phyloP scores from a whole-genome alignment of 2,329 filamentous ascomycete species.

The Didymella pinodella region DNA sequence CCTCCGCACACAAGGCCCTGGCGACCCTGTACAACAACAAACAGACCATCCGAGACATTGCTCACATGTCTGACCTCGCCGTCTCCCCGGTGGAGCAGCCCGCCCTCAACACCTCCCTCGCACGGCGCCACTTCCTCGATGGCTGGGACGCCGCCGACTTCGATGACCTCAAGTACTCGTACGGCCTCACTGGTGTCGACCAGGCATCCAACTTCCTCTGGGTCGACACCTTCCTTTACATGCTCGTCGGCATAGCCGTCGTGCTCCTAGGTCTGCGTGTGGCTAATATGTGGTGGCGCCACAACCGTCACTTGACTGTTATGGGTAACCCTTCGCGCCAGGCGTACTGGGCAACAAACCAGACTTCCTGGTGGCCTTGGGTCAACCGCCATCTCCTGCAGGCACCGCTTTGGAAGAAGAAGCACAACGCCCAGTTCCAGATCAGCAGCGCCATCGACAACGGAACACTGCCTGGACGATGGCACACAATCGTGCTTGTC shows the following conservation, averaged over 20 bases:
- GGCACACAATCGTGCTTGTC: conserved; percentile 74
- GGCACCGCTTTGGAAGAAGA: conserved; percentile 75
- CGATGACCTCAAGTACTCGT: conserved; percentile 49
- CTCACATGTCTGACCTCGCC: conserved; percentile 36
- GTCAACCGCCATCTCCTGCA: conserved; percentile 71
- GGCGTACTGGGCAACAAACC: conserved; percentile 57
- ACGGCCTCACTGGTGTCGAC: conserved; percentile 58
- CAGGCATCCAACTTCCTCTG: conserved; percentile 58
- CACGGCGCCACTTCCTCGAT: conserved; percentile 38
- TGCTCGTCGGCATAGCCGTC: conserved; percentile 43
- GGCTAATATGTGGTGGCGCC: conserved; percentile 52
- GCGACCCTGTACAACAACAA: conserved; percentile 17
- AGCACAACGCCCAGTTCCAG: conserved; percentile 79
- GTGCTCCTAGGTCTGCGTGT: conserved; percentile 54
- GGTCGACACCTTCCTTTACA: conserved; percentile 55
- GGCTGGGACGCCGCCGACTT: conserved; percentile 43
- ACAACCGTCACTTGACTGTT: conserved; percentile 56
- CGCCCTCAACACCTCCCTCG: conserved; percentile 22
- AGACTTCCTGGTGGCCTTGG: conserved; percentile 61
- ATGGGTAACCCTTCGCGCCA: conserved; percentile 53
- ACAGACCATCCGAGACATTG: conserved; percentile 10
- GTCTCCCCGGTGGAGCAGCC: conserved; percentile 21
- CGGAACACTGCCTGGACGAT: conserved; percentile 80
- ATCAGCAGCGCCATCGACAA: conserved; percentile 73
- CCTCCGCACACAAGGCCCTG: conserved; percentile 8